Evolutionary conservation across 768 basidiomycete species (phyloP), one percentile per base, ranked within the genome.

Genomic region (Mrakia frigida): DNA sequence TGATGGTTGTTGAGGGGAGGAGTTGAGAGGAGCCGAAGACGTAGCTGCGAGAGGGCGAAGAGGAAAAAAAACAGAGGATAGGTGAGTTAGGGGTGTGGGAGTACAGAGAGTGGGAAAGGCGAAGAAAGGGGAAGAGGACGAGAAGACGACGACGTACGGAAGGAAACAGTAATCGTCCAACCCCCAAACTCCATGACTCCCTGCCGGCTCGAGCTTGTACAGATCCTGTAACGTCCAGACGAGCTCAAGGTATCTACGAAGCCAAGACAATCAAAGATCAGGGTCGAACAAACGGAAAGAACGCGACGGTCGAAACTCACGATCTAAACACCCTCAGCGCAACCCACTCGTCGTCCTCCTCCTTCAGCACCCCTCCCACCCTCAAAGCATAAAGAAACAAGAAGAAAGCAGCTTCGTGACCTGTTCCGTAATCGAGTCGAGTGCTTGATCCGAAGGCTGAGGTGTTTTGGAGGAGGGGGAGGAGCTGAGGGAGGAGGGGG

Each of bases 181-280:
- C 1, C 95, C 97, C 97, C 96, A 99, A 0, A 98, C 96, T 6
- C 97, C 97, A 82, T 98, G 95, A 78, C 92, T 95, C 11, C 97
- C 97, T 3, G 97, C 97, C 7, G 95, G 94, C 83, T 98, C 96
- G 14, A 99, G 88, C 69, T 86, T 88, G 82, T 98, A 99, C 43
- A 88, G 87, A 78, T 94, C 92, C 82, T 98, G 94, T 23, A 98
- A 86, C 75, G 87, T 87, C 89, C 92, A 94, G 78, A 91, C 84
- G 46, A 98, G 86, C 46, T 87, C 86, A 60, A 94, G 84, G 82
- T 99, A 99, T 61, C 91, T 92, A 88, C 18, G 14, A 11, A 35
- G 21, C 16, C 16, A 25, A 46, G 35, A n/a, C 16, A 43, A 33
- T 3, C 67, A 35, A 5, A n/a, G 43, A 50, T 56, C 28, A 69